Conservation (phyloP, 495 filamentous ascomycete genomes). For the Evansstolkia leycettana region DNA sequence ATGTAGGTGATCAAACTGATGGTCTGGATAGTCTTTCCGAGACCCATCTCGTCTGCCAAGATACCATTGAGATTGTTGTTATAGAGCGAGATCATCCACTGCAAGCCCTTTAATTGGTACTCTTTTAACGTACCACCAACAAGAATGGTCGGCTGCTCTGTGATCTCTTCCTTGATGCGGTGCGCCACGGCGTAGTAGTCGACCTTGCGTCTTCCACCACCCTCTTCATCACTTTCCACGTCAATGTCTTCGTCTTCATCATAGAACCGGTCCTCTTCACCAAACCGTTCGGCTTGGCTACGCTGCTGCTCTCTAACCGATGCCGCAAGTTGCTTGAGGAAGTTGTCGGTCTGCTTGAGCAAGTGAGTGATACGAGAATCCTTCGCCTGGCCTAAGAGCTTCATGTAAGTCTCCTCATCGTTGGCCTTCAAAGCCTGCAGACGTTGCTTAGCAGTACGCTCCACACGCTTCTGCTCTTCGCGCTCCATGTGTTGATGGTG, state of each 20-base stretch:
- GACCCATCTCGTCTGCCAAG: slow-evolving; percentile 97
- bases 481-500: slow-evolving; percentile 96
- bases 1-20: slow-evolving; percentile 96
- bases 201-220: slow-evolving; percentile 56
- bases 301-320: slow-evolving; percentile 91
- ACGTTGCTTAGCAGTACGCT: slow-evolving; percentile 97
- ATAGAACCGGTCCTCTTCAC: slow-evolving; percentile 44
- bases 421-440: slow-evolving; percentile 96
- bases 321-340: slow-evolving; percentile 85
- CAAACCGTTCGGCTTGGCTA: slow-evolving; percentile 64
- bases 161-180: slow-evolving; percentile 84
- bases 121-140: slow-evolving; percentile 90
- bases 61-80: slow-evolving; percentile 99
- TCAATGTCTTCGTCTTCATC: slow-evolving; percentile 59
- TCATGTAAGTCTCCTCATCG: slow-evolving; percentile 97
- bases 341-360: slow-evolving; percentile 89
- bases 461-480: slow-evolving; percentile 94
- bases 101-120: slow-evolving; percentile 93
- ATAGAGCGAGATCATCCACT: slow-evolving; percentile 99
- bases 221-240: slow-evolving; percentile 55
- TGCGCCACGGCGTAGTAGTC: slow-evolving; percentile 99
- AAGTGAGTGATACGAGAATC: slow-evolving; percentile 98
- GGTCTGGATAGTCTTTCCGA: slow-evolving; percentile 98
- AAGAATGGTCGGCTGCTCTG: slow-evolving; percentile 66
- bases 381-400: slow-evolving; percentile 93